Evolutionary conservation across 176 grass and related monocot genomes (phyloP).

Genomic region (Paspalum notatum): DNA sequence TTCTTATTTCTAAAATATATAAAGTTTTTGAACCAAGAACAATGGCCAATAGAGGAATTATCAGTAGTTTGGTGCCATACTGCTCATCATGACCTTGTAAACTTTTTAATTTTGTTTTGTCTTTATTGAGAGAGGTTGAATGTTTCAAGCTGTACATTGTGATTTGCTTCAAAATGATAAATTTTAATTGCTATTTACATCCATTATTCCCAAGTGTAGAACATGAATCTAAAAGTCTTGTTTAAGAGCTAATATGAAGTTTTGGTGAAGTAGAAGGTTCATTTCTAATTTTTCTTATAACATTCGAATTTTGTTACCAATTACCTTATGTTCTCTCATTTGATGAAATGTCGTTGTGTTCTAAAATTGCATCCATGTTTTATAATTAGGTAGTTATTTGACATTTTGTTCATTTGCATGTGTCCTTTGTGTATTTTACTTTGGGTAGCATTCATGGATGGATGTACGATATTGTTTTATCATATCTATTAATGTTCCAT

Average conservation of each 20-base stretch:
- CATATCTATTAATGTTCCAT: too few relatives aligned
- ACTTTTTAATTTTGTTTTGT: too few relatives aligned
- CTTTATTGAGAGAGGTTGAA: too few relatives aligned
- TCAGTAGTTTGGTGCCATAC: neutral
- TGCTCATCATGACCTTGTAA: neutral
- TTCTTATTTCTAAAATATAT: too few relatives aligned
- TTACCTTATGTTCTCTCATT: too few relatives aligned
- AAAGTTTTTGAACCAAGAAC: neutral
- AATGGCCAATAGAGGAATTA: neutral
- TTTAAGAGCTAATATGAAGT: neutral
- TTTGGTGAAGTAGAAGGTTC: neutral
- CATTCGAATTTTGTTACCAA: neutral
- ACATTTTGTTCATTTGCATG: conserved; percentile 17
- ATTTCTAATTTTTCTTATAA: neutral
- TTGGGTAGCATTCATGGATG: neutral
- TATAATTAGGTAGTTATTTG: neutral
- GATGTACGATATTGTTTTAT: too few relatives aligned
- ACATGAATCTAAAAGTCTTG: too few relatives aligned
- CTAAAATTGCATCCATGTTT: neutral
- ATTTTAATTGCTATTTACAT: too few relatives aligned
- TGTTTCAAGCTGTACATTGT: too few relatives aligned
- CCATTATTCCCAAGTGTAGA: too few relatives aligned
- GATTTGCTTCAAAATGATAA: too few relatives aligned
- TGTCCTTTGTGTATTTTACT: neutral
- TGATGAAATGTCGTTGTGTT: neutral